phyloP scores from a whole-genome alignment of 2,329 filamentous ascomycete species.

The Aspergillus sp. region DNA sequence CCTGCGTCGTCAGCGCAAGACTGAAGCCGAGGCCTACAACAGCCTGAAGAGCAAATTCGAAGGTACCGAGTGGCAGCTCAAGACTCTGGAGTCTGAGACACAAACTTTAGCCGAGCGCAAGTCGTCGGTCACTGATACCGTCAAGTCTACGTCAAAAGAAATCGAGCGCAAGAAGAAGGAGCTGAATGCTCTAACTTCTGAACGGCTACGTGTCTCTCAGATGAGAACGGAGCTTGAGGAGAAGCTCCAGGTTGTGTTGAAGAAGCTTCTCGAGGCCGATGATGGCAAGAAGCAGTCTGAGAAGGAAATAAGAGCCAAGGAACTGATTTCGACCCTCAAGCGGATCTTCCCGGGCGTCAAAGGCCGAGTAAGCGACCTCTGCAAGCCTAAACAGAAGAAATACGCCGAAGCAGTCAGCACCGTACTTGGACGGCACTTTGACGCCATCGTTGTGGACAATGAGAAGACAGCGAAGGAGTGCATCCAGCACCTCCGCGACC shows the following conservation, averaged over 20 bases:
- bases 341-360: constrained; percentile 89
- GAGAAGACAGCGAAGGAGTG: constrained; percentile 94
- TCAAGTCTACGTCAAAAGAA: constrained; percentile 72
- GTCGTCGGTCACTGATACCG: constrained; percentile 60
- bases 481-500: constrained; percentile 89
- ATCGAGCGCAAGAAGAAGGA: constrained; percentile 88
- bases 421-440: constrained; percentile 88
- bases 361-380: constrained; percentile 85
- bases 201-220: constrained; percentile 77
- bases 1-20: constrained; percentile 84
- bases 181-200: constrained; percentile 80
- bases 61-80: constrained; percentile 69
- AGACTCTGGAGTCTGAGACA: constrained; percentile 73
- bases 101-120: constrained; percentile 69
- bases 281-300: constrained; percentile 83
- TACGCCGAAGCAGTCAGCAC: constrained; percentile 91
- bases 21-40: constrained; percentile 86
- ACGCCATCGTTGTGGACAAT: constrained; percentile 91
- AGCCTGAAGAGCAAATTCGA: constrained; percentile 89
- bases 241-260: constrained; percentile 78
- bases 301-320: constrained; percentile 75
- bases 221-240: constrained; percentile 87
- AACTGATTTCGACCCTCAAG: constrained; percentile 82
- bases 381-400: constrained; percentile 96
- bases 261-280: constrained; percentile 80